These are phyloP conservation scores for Amesomyces nigricolor DNA, from an alignment of 2,329 filamentous ascomycete genomes.

Conservation along the genomic window DNA sequence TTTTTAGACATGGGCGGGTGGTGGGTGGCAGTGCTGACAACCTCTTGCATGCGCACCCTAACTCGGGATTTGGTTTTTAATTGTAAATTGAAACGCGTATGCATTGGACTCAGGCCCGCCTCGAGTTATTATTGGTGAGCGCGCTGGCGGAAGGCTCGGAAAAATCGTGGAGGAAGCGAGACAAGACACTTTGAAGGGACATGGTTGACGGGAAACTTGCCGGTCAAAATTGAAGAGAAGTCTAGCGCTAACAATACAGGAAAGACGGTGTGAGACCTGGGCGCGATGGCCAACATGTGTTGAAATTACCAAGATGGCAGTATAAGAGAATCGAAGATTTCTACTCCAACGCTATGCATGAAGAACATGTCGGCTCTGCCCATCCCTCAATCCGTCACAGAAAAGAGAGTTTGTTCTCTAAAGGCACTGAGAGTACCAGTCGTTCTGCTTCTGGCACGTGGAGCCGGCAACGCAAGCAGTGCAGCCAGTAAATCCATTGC, in stretches of 20 bases:
- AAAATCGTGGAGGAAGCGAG: no score
- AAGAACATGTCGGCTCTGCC: not conserved
- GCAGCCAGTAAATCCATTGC: constrained; percentile 33
- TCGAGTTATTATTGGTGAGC: no score
- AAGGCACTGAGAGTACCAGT: constrained; percentile 34
- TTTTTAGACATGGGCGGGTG: not conserved
- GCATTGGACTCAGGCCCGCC: no score
- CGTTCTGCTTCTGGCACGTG: constrained; percentile 31
- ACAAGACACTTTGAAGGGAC: no score
- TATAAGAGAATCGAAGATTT: not conserved
- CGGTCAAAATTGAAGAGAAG: no score
- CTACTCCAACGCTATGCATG: not conserved
- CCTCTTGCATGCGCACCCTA: not conserved
- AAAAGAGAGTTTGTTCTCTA: constrained; percentile 10
- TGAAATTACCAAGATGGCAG: not conserved
- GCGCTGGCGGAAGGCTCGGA: no score
- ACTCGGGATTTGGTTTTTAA: no score
- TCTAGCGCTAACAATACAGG: no score
- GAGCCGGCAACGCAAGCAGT: constrained; percentile 31
- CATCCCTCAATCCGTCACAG: not conserved
- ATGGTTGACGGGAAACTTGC: no score
- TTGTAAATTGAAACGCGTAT: no score
- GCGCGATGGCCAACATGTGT: not conserved
- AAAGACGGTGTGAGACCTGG: not conserved
- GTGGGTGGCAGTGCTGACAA: not conserved